Evolutionary conservation across 306 rosid genomes (phyloP), one percentile per base, ranked within the genome.

Genomic region (Alnus rubra): DNA sequence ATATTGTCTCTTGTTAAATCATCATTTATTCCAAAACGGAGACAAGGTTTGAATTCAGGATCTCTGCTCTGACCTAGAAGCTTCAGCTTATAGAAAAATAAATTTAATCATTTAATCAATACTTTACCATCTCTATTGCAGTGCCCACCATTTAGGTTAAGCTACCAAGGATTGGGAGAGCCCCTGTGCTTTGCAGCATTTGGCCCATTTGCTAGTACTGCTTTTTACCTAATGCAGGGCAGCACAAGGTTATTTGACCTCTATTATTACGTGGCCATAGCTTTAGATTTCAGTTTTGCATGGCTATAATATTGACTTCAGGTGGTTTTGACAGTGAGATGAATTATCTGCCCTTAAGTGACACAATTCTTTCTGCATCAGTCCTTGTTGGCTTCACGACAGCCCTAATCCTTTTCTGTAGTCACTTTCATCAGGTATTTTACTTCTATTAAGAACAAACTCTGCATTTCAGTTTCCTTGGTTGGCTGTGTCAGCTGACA

Each of bases 91-190:
- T 23, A 23, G 28, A 23, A 23, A 23, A 0, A 23, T n/a, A n/a
- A n/a, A n/a, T 23, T 23, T 23, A 23, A 23, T 23, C 28, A 23
- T 23, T 23, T 23, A 23, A 23, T 23, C 28, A 23, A 23, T 23
- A 23, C 28, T 23, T 23, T 23, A 23, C 28, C 28, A 23, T 23
- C 28, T 67, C n/a, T 71, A 58, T 79, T 91, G 82, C 92, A 94
- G 98, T 89, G 94, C 80, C 98, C 96, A 3, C 98, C 97, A n/a
- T 94, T 89, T 88, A 88, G 98, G 78, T 79, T 94, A 84, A 90
- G 98, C 82, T 94, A 92, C 83, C 93, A 77, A 28, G 98, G 98
- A 55, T 79, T 94, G 5, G 97, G 98, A 79, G 98, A 94, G 83
- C 98, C 97, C 14, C 87, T 94, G 88, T 94, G 98, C 86, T 92